A percentile compares a stretch with the other conserved stretches of the same genome.
Evolutionary conservation across 495 filamentous ascomycete genomes (phyloP).

Genomic region (Aspergillus campestris): DNA sequence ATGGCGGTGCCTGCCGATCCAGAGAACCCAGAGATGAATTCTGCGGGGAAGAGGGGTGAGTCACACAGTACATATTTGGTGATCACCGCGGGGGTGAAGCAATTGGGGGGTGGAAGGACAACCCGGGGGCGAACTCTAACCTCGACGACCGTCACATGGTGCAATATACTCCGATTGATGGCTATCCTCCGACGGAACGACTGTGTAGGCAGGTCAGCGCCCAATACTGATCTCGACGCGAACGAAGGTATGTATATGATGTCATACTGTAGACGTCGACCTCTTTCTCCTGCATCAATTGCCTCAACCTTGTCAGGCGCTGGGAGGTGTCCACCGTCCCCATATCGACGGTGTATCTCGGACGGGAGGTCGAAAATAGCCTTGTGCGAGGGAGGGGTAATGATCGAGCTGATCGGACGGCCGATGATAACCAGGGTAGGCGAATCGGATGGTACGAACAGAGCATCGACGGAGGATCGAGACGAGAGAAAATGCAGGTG

Average conservation of each 20-base stretch:
- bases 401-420: slow-evolving; percentile 25
- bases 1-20: slow-evolving; percentile 93
- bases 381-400: slow-evolving; percentile 20
- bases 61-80: not conserved
- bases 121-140: slow-evolving; percentile 29
- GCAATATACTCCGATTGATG: slow-evolving; percentile 98
- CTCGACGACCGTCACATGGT: slow-evolving; percentile 82
- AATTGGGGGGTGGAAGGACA: not conserved
- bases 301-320: slow-evolving; percentile 66
- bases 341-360: slow-evolving; percentile 54
- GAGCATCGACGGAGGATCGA: slow-evolving; percentile 28
- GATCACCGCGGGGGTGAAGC: not conserved
- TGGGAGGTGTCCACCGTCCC: slow-evolving; percentile 73
- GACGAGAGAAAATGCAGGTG: slow-evolving; percentile 12
- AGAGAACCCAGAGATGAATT: slow-evolving; percentile 88
- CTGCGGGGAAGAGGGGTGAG: slow-evolving; percentile 30
- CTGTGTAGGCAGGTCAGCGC: slow-evolving; percentile 39
- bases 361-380: slow-evolving; percentile 30
- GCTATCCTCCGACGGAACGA: slow-evolving; percentile 94
- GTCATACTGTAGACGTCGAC: slow-evolving; percentile 89
- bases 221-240: not conserved
- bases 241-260: slow-evolving; percentile 7
- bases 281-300: slow-evolving; percentile 80
- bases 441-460: slow-evolving; percentile 28
- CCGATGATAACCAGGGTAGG: slow-evolving; percentile 21